Base-by-base conservation (phyloP, 345 rosid species). In the Pugionium cornutum region DNA sequence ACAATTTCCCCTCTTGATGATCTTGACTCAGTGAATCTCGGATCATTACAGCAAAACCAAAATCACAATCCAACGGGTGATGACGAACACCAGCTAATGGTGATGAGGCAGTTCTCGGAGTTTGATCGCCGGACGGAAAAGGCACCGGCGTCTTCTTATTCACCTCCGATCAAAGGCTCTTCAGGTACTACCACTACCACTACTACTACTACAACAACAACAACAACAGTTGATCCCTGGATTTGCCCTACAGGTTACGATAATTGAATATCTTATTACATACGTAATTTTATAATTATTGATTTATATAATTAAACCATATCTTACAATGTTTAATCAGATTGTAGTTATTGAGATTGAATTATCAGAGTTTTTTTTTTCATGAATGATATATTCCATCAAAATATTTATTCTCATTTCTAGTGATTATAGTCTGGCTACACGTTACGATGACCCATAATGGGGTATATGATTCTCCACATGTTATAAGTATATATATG, bases 181-280 rank as follows among this genome's bases (percentile, higher is more conserved):
- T 69, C 62, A 52, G 62, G 54, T 70, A 70, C 55, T n/a, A 69
- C 48, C 9, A 57, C 69, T 30, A 67, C 34, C 1, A 64, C 68
- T 0, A 31, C 61, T 1, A n/a, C n/a, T 18, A 18, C 18, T 18
- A 18, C 18, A 18, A 18, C 18, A 18, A 51, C 70, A n/a, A 65
- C 53, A 58, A 52, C 74, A 61, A 45, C 83, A 3, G 82, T 84
- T 53, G 95, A 88, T 77, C 77, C 89, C 1, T 90, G 97, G 96
- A 82, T 79, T 73, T 83, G 80, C 77, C 92, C 85, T 57, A 71
- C 86, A 41, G 86, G 84, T 55, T 84, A 66, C 30, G 78, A 40
- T 62, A 44, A 54, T 18, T 70, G 54, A 59, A 59, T 5, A 25
- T 35, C 53, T 31, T 62, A 52, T 32, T 10, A 43, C 43, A 10